Conservation (phyloP, 2,329 filamentous ascomycete genomes). For the Sphaerulina musiva region DNA sequence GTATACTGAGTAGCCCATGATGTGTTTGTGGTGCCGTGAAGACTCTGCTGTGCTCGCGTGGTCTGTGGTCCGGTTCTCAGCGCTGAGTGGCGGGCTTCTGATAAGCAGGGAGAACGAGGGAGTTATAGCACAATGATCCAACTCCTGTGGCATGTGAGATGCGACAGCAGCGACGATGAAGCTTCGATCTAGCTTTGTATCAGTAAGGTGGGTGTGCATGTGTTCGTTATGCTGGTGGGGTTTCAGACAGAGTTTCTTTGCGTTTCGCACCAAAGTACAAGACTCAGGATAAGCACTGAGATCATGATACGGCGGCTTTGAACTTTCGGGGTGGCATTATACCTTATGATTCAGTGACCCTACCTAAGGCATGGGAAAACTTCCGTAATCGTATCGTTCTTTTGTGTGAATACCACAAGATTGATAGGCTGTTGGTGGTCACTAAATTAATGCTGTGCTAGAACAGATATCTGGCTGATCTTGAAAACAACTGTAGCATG, state of each 20-base stretch:
- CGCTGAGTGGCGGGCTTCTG: neutral
- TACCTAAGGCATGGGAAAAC: too few relatives aligned
- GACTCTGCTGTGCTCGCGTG: neutral
- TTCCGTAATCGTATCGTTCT: too few relatives aligned
- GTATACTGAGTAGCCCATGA: constrained; percentile 1
- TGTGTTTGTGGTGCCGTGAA: neutral
- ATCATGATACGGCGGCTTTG: neutral
- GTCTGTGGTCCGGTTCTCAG: neutral
- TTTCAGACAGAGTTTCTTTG: neutral
- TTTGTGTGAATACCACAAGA: neutral
- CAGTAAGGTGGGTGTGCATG: neutral
- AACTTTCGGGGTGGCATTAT: too few relatives aligned
- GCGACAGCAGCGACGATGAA: neutral
- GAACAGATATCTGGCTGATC: neutral
- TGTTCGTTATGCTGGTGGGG: neutral
- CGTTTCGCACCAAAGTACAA: neutral
- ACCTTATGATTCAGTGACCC: too few relatives aligned
- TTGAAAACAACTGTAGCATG: neutral
- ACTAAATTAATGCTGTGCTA: neutral
- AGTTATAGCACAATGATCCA: neutral
- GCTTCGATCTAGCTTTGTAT: neutral
- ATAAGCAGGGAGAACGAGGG: neutral
- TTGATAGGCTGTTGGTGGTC: neutral
- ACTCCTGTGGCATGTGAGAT: neutral
- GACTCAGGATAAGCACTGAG: neutral